Conservation (phyloP, 2,329 filamentous ascomycete species). For the Aureobasidium sp. region DNA sequence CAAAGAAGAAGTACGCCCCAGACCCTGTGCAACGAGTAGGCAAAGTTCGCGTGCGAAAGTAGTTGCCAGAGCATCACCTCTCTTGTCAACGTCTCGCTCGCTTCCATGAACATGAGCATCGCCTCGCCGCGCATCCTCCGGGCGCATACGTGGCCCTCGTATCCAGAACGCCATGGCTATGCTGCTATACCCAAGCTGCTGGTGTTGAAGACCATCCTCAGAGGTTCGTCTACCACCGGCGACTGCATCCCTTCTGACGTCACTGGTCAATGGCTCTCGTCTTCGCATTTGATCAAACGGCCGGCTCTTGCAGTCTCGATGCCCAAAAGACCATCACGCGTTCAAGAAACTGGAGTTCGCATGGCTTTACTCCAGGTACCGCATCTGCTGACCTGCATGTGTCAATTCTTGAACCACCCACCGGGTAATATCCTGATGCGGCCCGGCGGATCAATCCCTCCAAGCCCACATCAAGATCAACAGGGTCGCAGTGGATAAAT, state of each 20-base stretch:
- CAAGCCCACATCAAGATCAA: not conserved
- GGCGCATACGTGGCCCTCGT: not conserved
- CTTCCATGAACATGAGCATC: not conserved
- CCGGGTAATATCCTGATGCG: not conserved
- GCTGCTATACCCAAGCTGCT: not conserved
- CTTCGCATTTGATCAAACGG: not conserved
- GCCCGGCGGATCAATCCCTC: not conserved
- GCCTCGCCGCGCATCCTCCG: not conserved
- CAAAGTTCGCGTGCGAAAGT: not conserved
- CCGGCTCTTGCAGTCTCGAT: not conserved
- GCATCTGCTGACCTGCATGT: slow-evolving; percentile 1
- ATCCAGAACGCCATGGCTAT: not conserved
- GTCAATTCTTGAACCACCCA: not conserved
- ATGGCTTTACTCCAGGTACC: not conserved
- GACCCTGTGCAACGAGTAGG: not conserved
- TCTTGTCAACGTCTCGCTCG: not conserved
- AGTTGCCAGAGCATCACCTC: too few species aligned
- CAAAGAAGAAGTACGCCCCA: not conserved
- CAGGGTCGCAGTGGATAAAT: slow-evolving; percentile 6
- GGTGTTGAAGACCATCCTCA: not conserved
- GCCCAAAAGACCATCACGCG: not conserved
- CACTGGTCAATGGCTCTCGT: not conserved
- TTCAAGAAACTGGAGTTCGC: not conserved
- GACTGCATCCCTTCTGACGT: not conserved
- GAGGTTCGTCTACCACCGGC: not conserved